Base-by-base conservation (phyloP, 176 grass and related monocot genomes). In the Rhynchospora pubera region DNA sequence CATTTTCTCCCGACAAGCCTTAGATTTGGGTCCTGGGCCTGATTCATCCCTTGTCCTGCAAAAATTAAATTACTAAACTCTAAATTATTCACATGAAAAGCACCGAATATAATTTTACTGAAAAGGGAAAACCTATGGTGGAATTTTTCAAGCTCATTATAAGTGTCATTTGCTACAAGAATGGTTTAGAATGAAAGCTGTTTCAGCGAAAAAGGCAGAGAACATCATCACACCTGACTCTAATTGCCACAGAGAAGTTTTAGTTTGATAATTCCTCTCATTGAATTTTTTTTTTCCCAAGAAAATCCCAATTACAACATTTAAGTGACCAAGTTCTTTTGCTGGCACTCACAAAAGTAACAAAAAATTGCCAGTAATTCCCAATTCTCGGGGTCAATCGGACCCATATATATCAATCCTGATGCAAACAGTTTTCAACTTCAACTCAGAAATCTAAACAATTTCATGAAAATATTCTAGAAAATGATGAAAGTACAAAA, bases 1-100 rank as follows among this genome's bases (percentile, higher is more conserved):
- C 45, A 85, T 85, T 85, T 89, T 89, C 62, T 83, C 83, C 11
- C 83, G 83, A 12, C 78, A 85, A 69, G 83, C 87, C 72, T 85
- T 85, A 44, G 87, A 85, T 74, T 83, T 89, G 14, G 76, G 11
- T 71, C 71, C 76, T 62, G 75, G 52, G 65, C 64, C 53, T 8
- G 75, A 64, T 44, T 88, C 86, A 70, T 88, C 86, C 62, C 82
- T 80, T 52, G 74, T 30, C 56, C 86, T 88, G 76, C 34, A 44
- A 85, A 87, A 79, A 68, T 77, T 34, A 72, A 84, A 46, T 71
- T 71, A 43, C 65, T 65, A 78, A 85, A 78, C 62, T 65, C 57
- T 78, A 85, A 85, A 65, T 42, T 46, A 45, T 4, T 30, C 14
- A 64, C 45, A 47, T 28, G 60, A 65, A 78, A 7, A 53, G 56